Base-by-base conservation (phyloP, 2,329 filamentous ascomycete species). In the Trichoderma citrinoviride region DNA sequence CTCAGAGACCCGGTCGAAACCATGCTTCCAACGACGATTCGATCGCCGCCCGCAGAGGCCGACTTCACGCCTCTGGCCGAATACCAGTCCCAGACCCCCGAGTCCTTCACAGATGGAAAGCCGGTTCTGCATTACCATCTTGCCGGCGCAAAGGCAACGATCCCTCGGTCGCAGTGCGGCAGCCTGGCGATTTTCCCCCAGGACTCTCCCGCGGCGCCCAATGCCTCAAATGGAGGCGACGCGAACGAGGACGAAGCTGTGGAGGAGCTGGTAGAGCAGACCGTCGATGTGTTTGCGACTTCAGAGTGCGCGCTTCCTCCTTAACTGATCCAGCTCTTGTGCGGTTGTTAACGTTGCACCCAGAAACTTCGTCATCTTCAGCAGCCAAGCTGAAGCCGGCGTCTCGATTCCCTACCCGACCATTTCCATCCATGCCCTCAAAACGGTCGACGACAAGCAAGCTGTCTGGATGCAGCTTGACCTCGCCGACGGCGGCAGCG, bases 381-480 rank as follows among this genome's bases (percentile, higher is more conserved):
- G 87, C 69, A 76, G 79, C 14, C 75, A 82, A 3, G 82, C 81
- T 14, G 79, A 81, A 41, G 82, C 78, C 19, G 91, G 90, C 67
- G 77, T 92, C 50, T 82, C 86, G 46, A 90, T 93, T 68, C 86
- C 89, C 0, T 94, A 93, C 76, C 90, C 88, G 3, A 80, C 85
- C 67, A 90, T 94, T 73, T 87, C 87, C 23, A 87, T 93, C 17
- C 90, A 93, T 74, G 91, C 90, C 0, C 85, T 90, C 70, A 89
- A 91, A 76, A 85, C 86, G 64, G 79, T 85, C 71, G 74, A 73
- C 56, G 73, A 76, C 21, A 73, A 76, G 53, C 79, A 82, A 64
- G 81, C 82, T 6, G 81, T 92, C 17, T 89, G 89, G 77, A 86
- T 91, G 80, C 88, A 90, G 73, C 80, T 91, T 41, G 86, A 89